phyloP scores from a whole-genome alignment of 2,329 filamentous ascomycete genomes.

The Coniochaeta prunicola region DNA sequence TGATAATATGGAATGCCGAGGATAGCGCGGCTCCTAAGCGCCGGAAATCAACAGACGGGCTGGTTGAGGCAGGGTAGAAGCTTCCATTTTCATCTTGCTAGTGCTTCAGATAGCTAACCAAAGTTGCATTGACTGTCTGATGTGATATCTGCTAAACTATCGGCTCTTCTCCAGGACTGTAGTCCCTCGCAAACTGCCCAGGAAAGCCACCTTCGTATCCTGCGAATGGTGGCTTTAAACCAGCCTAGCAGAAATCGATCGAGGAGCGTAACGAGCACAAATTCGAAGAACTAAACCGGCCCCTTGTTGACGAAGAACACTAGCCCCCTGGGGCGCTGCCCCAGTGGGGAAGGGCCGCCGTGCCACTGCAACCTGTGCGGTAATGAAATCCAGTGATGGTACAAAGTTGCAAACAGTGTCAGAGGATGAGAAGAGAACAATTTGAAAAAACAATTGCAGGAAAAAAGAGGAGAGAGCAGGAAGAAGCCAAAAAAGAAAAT shows the following conservation, averaged over 20 bases:
- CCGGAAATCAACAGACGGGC: background rate
- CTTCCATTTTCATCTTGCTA: too few species aligned
- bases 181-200: background rate
- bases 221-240: background rate
- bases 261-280: background rate
- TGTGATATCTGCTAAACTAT: background rate
- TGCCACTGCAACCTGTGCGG: conserved; percentile 7
- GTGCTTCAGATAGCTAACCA: background rate
- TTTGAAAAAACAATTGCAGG: conserved; percentile 4
- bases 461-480: conserved; percentile 1
- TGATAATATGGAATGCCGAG: background rate
- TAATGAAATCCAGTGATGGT: background rate
- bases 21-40: background rate
- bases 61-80: background rate
- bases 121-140: background rate
- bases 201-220: conserved; percentile 1
- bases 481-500: conserved; percentile 6
- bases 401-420: background rate
- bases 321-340: conserved; percentile 9
- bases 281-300: background rate
- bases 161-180: background rate
- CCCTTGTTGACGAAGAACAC: background rate
- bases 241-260: background rate
- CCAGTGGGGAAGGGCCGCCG: conserved; percentile 7
- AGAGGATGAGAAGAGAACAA: conserved; percentile 7